Conservation (phyloP, 129 eudicot genomes). For the Rutidosis leptorrhynchoides region DNA sequence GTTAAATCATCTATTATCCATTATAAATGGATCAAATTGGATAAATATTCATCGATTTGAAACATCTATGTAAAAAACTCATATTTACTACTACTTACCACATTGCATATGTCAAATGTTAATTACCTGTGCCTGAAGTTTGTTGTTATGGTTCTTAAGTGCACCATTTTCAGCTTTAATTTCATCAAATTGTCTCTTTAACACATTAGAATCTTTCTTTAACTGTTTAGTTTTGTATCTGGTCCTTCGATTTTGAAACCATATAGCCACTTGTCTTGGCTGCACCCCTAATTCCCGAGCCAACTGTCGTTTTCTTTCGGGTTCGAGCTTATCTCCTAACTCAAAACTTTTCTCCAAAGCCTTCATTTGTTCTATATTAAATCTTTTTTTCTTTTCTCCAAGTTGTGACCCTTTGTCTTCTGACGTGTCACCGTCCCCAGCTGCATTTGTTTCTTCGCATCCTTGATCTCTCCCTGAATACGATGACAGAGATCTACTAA, state of each 20-base stretch:
- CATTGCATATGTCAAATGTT: too few species aligned
- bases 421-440: constrained; percentile 55
- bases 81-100: too few species aligned
- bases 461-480: constrained; percentile 59
- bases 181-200: constrained; percentile 72
- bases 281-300: constrained; percentile 83
- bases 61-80: too few species aligned
- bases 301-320: constrained; percentile 74
- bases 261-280: constrained; percentile 83
- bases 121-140: constrained; percentile 78
- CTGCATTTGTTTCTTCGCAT: constrained; percentile 42
- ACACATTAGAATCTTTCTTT: constrained; percentile 66
- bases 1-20: too few species aligned
- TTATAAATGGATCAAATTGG: too few species aligned
- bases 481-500: constrained; percentile 83
- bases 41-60: too few species aligned
- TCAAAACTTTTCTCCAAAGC: constrained; percentile 86
- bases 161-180: constrained; percentile 78
- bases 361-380: constrained; percentile 74
- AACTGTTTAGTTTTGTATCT: constrained; percentile 87
- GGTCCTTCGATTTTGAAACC: constrained; percentile 93
- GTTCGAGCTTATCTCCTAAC: constrained; percentile 70
- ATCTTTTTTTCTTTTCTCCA: constrained; percentile 83
- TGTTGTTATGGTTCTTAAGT: constrained; percentile 60
- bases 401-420: constrained; percentile 73